A percentile compares a stretch with the other conserved stretches of the same genome.
These are phyloP conservation scores for Protea cynaroides DNA, from an alignment of 164 flowering plant species.

Conservation along the genomic window DNA sequence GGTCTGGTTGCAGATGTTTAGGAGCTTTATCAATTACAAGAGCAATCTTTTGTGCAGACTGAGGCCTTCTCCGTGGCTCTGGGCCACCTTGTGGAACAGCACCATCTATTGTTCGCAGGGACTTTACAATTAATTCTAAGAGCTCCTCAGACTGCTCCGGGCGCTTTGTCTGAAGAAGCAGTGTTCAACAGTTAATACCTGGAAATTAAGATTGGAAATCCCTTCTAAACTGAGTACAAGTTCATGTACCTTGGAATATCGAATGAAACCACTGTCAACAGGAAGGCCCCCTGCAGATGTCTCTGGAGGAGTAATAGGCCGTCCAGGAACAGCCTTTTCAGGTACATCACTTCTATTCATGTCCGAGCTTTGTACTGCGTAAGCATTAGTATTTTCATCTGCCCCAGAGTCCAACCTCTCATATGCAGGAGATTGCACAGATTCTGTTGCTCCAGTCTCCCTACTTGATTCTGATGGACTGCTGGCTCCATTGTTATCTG, in stretches of 20 bases:
- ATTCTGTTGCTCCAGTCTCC: constrained; percentile 67
- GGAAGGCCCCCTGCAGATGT: constrained; percentile 54
- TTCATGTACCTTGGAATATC: constrained; percentile 58
- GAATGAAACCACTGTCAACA: constrained; percentile 45
- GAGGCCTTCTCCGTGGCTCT: constrained; percentile 86
- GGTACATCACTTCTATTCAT: constrained; percentile 19
- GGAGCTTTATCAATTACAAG: constrained; percentile 98
- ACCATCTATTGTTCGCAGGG: constrained; percentile 89
- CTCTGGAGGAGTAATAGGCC: constrained; percentile 65
- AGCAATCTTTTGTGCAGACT: constrained; percentile 91
- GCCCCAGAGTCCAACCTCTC: constrained; percentile 29
- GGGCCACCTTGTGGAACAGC: constrained; percentile 94
- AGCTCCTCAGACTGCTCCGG: constrained; percentile 97
- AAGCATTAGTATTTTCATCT: constrained; percentile 28
- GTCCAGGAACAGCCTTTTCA: constrained; percentile 49
- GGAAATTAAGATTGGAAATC: constrained; percentile 20
- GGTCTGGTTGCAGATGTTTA: constrained; percentile 83
- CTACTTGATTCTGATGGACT: constrained; percentile 53
- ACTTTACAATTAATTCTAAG: constrained; percentile 93
- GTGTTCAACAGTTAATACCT: constrained; percentile 1
- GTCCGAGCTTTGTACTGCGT: constrained; percentile 83
- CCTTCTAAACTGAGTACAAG: constrained; percentile 31
- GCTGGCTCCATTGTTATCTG: constrained; percentile 37
- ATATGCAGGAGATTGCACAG: constrained; percentile 58
- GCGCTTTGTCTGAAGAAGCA: constrained; percentile 60